These are phyloP conservation scores for Arachnopeziza araneosa DNA, from an alignment of 2,329 filamentous ascomycete species.

Conservation along the genomic window DNA sequence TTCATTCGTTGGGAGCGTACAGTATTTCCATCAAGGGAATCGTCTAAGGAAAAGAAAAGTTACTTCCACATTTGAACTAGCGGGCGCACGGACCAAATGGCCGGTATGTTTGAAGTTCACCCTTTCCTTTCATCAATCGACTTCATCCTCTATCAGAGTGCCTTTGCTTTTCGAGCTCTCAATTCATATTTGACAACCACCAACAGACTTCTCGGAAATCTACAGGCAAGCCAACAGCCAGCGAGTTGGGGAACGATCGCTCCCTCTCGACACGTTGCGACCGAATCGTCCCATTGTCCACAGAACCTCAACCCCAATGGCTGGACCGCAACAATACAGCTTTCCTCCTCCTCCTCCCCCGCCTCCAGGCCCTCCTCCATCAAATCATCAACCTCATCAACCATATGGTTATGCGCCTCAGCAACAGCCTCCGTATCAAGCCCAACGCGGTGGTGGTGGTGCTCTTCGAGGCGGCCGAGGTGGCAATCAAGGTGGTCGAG, in stretches of 20 bases:
- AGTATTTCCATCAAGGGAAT: no score
- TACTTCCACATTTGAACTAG: background rate
- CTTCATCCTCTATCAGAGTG: background rate
- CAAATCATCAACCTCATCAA: constrained; percentile 21
- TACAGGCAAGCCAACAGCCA: background rate
- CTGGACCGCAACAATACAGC: constrained; percentile 29
- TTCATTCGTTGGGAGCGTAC: no score
- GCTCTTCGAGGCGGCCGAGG: constrained; percentile 27
- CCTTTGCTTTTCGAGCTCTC: background rate
- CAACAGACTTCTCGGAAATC: constrained; percentile 1
- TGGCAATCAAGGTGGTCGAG: constrained; percentile 25
- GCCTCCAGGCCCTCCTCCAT: constrained; percentile 27
- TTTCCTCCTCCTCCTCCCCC: constrained; percentile 32
- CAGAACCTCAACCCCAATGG: constrained; percentile 13
- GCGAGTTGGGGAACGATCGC: background rate
- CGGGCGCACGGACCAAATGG: background rate
- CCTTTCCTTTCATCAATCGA: background rate
- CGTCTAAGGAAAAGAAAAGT: background rate
- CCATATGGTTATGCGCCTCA: constrained; percentile 25
- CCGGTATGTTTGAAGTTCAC: background rate
- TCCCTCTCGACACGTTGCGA: background rate
- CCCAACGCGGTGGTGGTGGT: constrained; percentile 27
- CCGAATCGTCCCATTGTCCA: background rate
- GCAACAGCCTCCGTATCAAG: constrained; percentile 18
- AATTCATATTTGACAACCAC: constrained; percentile 16